Base-by-base conservation (phyloP, 768 basidiomycete species). In the Lactarius pseudohatsudake region DNA sequence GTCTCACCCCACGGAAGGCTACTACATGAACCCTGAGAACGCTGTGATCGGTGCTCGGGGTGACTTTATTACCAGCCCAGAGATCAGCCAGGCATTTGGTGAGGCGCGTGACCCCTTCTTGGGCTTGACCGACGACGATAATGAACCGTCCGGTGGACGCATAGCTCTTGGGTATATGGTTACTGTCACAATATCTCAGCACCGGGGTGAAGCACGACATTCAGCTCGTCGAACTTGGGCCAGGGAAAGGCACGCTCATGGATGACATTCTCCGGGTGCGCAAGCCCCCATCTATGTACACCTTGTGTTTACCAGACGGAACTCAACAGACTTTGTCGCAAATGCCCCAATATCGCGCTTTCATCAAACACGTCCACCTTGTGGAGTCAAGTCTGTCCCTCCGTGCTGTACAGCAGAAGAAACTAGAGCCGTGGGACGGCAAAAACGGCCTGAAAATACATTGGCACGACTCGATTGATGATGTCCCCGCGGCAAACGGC, bases 21-120 rank as follows among this genome's bases (percentile, higher is more conserved):
- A 98, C 78, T 98, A 98, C 79, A 92, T 90, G 80, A 89, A 87
- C 43, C 77, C 84, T 0, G 72, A 81, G 16, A 82, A 91, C 64
- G 81, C 85, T 53, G 89, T 98, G 3, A 93, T 99, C 72, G 97
- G 97, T 15, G 69, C 85, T 0, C 80, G 82, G 50, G 97, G 97
- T 6, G 97, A 99, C 79, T 99, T 98, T 73, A 90, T 91, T 26
- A 99, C 97, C 13, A 94, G 91, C 71, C 97, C 96, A 2, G 97
- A 99, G 76, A 98, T 99, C 61, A 92, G 87, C 72, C 95, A 98
- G 75, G 86, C 92, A 0, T 98, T 98, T 75, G 97, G 97, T 66
- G 96, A 99, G 87, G 96, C 95, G 74, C 69, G 85, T 76, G 26
- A 18, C 54, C 47, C 11, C 41, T 64, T 30, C 30, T 32, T 54